Base-by-base conservation (phyloP, 495 filamentous ascomycete species). In the Lasiosphaeris hirsuta region DNA sequence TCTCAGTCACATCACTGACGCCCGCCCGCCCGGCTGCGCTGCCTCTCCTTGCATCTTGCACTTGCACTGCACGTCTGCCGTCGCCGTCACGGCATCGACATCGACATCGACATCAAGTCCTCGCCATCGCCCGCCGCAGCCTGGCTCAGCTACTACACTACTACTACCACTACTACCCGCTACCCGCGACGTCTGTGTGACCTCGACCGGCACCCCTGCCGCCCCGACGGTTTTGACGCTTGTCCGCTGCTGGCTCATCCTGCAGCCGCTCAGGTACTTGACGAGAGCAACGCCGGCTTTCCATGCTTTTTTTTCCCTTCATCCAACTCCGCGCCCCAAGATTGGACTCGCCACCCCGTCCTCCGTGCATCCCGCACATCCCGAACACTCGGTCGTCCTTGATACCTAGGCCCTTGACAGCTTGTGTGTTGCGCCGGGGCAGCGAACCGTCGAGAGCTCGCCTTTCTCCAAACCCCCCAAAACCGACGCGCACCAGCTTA, bases 261-360 rank as follows among this genome's bases (percentile, higher is more conserved):
- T 45, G 47, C 56, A 58, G 56, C 56, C 56, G 48, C 47, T 45
- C 56, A 58, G 45, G 45, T 58, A 58, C 56, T 58, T 52, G 48
- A 58, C 34, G 56, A 52, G 30, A 36, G 34, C 48, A 23, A 40
- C 48, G 56, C 56, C 56, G 56, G 46, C 56, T 45, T 54, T 44
- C 19, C 19, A 30, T 46, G 23, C 17, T 47, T 47, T 44, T 34
- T 23, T 35, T 46, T 52, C 45, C 19, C 19, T 52, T 51, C 41
- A 39, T 46, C 56, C 41, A 37, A 30, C 42, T 39, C 15, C 17
- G 40, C 53, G 23, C 30, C 17, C 30, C 43, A 10, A 19, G 43
- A 45, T 18, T 23, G 10, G 47, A 39, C 38, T 19, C 47, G 39
- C 30, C 36, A 39, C n/a, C 50, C 15, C 50, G 34, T 18, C 10